A percentile compares a stretch with the other conserved stretches of the same genome.
These are phyloP conservation scores for Noccaea caerulescens DNA, from an alignment of 345 rosid species.

Conservation along the genomic window DNA sequence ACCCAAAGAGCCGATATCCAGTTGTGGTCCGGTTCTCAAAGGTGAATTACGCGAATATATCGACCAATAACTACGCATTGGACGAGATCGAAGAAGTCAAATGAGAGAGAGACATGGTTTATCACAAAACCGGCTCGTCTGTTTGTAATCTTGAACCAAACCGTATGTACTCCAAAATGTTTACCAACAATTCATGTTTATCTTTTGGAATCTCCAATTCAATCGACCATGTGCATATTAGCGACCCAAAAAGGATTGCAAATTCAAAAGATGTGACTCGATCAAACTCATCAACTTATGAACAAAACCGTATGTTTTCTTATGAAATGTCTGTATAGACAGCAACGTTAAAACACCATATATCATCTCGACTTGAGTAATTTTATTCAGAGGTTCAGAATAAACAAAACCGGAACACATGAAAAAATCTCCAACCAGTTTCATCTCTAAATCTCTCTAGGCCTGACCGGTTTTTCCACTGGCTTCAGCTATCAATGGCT, in stretches of 20 bases:
- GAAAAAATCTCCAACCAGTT: slow-evolving; percentile 24
- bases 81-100: slow-evolving; percentile 81
- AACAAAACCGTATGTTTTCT: slow-evolving; percentile 10
- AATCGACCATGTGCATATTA: background rate
- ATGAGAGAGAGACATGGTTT: slow-evolving; percentile 49
- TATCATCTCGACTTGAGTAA: slow-evolving; percentile 4
- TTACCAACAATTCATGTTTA: slow-evolving; percentile 20
- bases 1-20: slow-evolving; percentile 80
- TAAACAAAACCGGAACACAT: slow-evolving; percentile 8
- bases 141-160: slow-evolving; percentile 38
- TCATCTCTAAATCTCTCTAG: slow-evolving; percentile 6
- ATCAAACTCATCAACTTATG: slow-evolving; percentile 12
- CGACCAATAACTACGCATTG: slow-evolving; percentile 93
- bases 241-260: slow-evolving; percentile 4
- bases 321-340: background rate
- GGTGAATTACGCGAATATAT: slow-evolving; percentile 89
- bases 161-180: slow-evolving; percentile 30
- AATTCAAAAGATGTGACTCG: slow-evolving; percentile 33
- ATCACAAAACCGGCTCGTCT: slow-evolving; percentile 24
- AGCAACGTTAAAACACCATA: background rate
- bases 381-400: slow-evolving; percentile 17
- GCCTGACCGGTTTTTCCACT: slow-evolving; percentile 42
- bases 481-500: slow-evolving; percentile 65
- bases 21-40: slow-evolving; percentile 92
- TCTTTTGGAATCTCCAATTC: slow-evolving; percentile 10